Percentiles rank a stretch among this genome's conserved stretches.
Conservation (phyloP, 176 grass and related monocot genomes). For the Ampelocalamus luodianensis region DNA sequence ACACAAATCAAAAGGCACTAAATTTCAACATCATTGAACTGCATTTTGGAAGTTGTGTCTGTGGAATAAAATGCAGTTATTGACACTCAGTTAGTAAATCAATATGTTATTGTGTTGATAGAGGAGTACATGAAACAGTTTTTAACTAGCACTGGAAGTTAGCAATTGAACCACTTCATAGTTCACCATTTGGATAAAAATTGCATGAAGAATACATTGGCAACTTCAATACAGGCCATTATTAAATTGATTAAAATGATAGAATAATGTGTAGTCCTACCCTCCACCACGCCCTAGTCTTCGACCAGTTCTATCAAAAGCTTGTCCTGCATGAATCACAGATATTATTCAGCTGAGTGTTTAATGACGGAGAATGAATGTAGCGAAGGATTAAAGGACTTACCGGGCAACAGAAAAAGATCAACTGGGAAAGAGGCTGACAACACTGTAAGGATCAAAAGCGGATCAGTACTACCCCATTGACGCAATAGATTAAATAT, state of each 20-base stretch:
- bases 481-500: background rate
- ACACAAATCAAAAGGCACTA: background rate
- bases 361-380: background rate
- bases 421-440: constrained; percentile 71
- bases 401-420: constrained; percentile 85
- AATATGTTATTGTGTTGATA: background rate
- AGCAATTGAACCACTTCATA: background rate
- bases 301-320: constrained; percentile 87
- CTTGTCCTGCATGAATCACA: constrained; percentile 68
- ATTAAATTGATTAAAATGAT: background rate
- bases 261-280: constrained; percentile 50
- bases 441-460: constrained; percentile 69
- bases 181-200: constrained; percentile 6
- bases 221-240: constrained; percentile 30
- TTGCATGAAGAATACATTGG: background rate
- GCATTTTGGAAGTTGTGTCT: background rate
- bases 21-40: constrained; percentile 11
- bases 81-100: background rate
- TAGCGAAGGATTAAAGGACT: constrained; percentile 6
- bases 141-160: background rate
- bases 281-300: constrained; percentile 94
- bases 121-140: constrained; percentile 7
- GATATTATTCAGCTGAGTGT: background rate
- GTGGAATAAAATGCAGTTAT: background rate
- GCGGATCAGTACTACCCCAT: constrained; percentile 17